Evolutionary conservation across 345 rosid genomes (phyloP), one percentile per base, ranked within the genome.

Genomic region (Aquilaria yunnanensis): DNA sequence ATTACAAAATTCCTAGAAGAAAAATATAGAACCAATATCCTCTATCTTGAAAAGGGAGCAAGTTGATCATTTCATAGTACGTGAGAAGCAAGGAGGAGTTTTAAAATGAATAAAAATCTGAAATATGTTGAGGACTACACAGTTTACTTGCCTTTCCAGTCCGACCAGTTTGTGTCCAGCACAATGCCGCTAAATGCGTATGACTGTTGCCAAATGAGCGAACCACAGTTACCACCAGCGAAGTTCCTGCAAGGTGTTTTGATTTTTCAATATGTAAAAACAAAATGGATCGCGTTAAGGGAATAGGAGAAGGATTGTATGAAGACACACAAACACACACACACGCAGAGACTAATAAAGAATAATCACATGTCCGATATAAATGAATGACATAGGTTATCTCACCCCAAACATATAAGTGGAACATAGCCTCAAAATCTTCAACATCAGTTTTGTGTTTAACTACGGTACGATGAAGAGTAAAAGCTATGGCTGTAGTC

Each of bases 341-440:
- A 57, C 14, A 29, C 52, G 2, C 4, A 63, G 34, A 65, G 54
- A 31, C 47, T 45, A 66, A 7, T 10, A 23, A 60, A 33, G 7
- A 57, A 31, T n/a, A 23, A 23, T 23, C 23, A 23, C 1, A 51
- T 8, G 2, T 7, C 1, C 13, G 14, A 31, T 50, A 6, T 31
- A 11, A 14, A 34, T 14, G 23, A 23, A 23, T 23, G 23, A 23
- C 10, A 50, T 11, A 16, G 13, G 29, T 49, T 14, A 0, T 6
- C 86, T 56, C 87, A 92, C 97, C 98, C 98, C 98, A 93, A 57
- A 93, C 98, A 74, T 89, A 89, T 69, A 93, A 70, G 77, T 93
- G 98, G 79, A 93, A 93, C 78, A 93, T 75, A 41, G 88, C 93
- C 77, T 93, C 97, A 63, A 93, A 76, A 81, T 93, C 98, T 84